Conservation (phyloP, 441 rosid species). For the Pelargonium cotyledonis region DNA sequence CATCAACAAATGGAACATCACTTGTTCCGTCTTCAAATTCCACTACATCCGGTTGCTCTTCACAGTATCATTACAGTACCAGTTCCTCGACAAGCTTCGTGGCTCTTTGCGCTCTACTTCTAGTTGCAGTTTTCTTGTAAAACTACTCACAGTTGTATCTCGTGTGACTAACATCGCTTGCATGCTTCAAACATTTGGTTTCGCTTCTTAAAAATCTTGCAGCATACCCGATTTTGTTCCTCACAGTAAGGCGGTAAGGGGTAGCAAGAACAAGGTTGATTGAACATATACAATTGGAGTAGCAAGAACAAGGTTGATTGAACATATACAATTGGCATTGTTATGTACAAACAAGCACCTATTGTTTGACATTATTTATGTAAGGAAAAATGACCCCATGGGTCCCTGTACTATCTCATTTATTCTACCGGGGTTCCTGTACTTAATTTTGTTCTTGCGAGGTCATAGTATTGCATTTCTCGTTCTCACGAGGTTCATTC, state of each 20-base stretch:
- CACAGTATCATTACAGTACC: slow-evolving; percentile 21
- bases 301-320: slow-evolving; percentile 20
- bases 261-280: slow-evolving; percentile 22
- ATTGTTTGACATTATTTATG: slow-evolving; percentile 23
- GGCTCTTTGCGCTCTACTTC: slow-evolving; percentile 34
- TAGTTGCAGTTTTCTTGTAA: slow-evolving; percentile 43
- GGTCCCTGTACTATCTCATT: no score
- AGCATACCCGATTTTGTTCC: slow-evolving; percentile 60
- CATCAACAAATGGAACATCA: slow-evolving; percentile 47
- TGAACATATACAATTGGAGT: background rate
- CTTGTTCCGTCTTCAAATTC: slow-evolving; percentile 79
- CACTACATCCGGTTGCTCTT: slow-evolving; percentile 45
- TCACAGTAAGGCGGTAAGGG: slow-evolving; percentile 28
- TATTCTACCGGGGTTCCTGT: no score
- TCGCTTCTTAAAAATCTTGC: slow-evolving; percentile 20
- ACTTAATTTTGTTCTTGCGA: no score
- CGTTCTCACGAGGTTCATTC: no score
- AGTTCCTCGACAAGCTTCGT: slow-evolving; percentile 44
- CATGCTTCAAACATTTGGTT: slow-evolving; percentile 17
- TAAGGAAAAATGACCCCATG: no score
- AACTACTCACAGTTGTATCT: slow-evolving; percentile 16
- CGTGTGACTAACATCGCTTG: slow-evolving; percentile 11
- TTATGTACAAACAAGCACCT: slow-evolving; percentile 28
- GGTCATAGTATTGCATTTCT: no score
- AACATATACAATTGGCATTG: background rate